Base-by-base conservation (phyloP, 495 filamentous ascomycete genomes). In the Penicillium lividum region DNA sequence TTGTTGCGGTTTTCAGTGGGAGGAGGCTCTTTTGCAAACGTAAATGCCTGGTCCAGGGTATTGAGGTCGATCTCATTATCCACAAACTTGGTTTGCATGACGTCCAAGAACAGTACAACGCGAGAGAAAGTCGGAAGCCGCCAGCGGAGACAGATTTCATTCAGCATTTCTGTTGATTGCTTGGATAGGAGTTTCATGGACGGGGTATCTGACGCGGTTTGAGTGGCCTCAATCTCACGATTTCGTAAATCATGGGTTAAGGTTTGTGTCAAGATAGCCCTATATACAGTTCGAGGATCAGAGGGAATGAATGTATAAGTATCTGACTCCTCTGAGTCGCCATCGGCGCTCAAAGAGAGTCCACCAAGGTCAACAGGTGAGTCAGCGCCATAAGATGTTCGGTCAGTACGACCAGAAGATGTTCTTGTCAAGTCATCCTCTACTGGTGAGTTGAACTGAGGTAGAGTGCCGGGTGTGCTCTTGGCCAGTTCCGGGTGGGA, bases 61-160 rank as follows among this genome's bases (percentile, higher is more conserved):
- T 89, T 84, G 34, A 93, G 82, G 25, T 83, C 80, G 46, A 96
- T 88, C 66, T 97, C 89, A 60, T 91, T 88, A 62, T 96, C 87
- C 52, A 93, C 79, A 66, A 91, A 98, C 67, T 93, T 94, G 64
- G 89, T 86, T 18, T 85, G 82, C 43, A 91, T 82, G 40, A 92
- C 91, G 74, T 99, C 95, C 40, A 97, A 74, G 65, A 96, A 90
- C 9, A 95, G 75, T 3, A 92, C 83, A 53, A 93, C 77, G 48
- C 91, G 81, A 34, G 92, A 91, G 68, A 89, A 91, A 48, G 84
- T 83, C 18, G 94, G 93, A 58, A 99, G 84, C 27, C 95, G 87
- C 95, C 95, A 99, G 58, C 93, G 86, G 61, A 91, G 73, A 64
- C 85, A 89, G 43, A 96, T 80, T 65, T 98, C 93, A 64, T 88